phyloP scores from a whole-genome alignment of 208 protist genomes.

The Kentomonas sorsogonicus region DNA sequence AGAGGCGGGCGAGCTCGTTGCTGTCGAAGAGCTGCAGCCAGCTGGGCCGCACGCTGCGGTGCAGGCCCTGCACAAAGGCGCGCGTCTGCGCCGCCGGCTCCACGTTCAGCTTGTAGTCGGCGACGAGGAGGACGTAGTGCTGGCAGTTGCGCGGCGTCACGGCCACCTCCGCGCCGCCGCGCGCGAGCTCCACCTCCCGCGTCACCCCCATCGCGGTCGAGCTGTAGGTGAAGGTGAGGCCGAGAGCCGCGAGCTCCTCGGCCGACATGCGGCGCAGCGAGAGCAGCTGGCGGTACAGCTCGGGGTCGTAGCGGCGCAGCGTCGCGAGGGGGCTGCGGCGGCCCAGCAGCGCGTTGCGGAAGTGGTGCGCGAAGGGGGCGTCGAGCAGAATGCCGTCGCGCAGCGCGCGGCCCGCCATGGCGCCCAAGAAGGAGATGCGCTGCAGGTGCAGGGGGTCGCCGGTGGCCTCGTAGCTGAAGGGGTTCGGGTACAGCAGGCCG shows the following conservation, averaged over 20 bases:
- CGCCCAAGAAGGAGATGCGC: constrained; percentile 85
- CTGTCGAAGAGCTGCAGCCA: constrained; percentile 86
- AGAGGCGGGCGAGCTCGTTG: constrained; percentile 79
- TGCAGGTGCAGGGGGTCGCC: constrained; percentile 55
- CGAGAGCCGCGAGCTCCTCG: constrained; percentile 64
- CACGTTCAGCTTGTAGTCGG: constrained; percentile 89
- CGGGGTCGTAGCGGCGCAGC: constrained; percentile 75
- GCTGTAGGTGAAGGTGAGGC: constrained; percentile 79
- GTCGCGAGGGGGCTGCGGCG: constrained; percentile 88
- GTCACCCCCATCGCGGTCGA: constrained; percentile 61
- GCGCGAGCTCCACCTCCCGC: constrained; percentile 75
- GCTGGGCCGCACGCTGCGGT: constrained; percentile 43
- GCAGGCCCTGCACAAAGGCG: constrained; percentile 82
- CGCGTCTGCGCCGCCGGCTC: constrained; percentile 76
- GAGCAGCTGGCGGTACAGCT: constrained; percentile 84
- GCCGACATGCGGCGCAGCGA: constrained; percentile 51
- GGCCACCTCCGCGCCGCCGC: constrained; percentile 60
- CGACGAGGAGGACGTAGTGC: constrained; percentile 91
- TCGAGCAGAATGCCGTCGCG: constrained; percentile 88
- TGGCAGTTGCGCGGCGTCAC: constrained; percentile 85
- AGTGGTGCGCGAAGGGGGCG: constrained; percentile 89
- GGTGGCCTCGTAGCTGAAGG: constrained; percentile 67
- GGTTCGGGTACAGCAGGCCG: constrained; percentile 89
- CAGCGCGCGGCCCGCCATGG: constrained; percentile 86
- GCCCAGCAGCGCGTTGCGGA: constrained; percentile 83